Base-by-base conservation (phyloP, 768 basidiomycete species). In the Trametes villosa region DNA sequence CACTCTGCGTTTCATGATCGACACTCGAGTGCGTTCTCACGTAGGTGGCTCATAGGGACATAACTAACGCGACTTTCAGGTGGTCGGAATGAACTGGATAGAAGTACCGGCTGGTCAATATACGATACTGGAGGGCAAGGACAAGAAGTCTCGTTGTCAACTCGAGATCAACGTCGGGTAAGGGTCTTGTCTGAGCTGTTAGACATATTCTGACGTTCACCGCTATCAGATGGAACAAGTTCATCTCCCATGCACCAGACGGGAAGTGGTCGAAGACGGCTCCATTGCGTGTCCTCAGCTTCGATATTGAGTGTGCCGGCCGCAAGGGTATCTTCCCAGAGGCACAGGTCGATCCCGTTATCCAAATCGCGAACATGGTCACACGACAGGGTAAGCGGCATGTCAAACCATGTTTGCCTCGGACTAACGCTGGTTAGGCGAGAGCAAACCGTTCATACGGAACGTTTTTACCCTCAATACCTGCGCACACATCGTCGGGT, bases 1-100 rank as follows among this genome's bases (percentile, higher is more conserved):
- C 69, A 86, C 83, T 4, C 78, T 99, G 51, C 86, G 97, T 9
- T 98, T 98, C 74, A 99, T 99, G 97, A 96, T 99, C 62, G 97
- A 99, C 70, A 90, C 92, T 6, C 88, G 94, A 81, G 96, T 93
- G 22, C 2, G 42, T 47, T 45, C 15, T 36, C 9, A 33, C n/a
- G 13, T 50, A 29, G 29, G 18, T 24, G 13, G 6, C 48, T 8
- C n/a, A 44, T 22, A 27, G 11, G 3, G 53, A 27, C 52, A 41
- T 42, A 66, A 33, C 59, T 48, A 20, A 46, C 41, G 2, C 33
- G 3, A 20, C 12, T 59, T 24, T 1, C 63, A 95, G 92, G 87
- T 99, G 30, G 88, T 96, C 49, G 97, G 97, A 9, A 98, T 99
- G 97, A 98, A 98, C 71, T 99, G 97, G 96, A 89, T 99, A 53